These are phyloP conservation scores for Orbilia oligospora DNA, from an alignment of 2,329 filamentous ascomycete species.

Conservation along the genomic window DNA sequence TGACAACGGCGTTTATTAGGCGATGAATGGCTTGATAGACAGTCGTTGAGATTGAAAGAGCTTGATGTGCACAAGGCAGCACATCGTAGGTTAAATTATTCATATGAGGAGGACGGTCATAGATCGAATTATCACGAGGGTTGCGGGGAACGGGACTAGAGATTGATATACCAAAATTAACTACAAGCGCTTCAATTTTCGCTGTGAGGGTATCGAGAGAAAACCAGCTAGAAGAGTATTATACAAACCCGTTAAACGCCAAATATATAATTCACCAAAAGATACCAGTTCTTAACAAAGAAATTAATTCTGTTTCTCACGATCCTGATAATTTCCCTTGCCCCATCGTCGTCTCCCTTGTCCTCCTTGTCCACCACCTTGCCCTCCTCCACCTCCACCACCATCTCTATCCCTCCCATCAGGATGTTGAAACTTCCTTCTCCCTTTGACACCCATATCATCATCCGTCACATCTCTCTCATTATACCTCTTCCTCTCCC, in stretches of 20 bases:
- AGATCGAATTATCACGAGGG: too few relatives aligned
- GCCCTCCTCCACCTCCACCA: slow-evolving; percentile 27
- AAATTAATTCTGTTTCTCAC: slow-evolving; percentile 37
- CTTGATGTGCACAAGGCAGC: slow-evolving; percentile 1
- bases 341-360: slow-evolving; percentile 46
- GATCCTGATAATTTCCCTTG: slow-evolving; percentile 52
- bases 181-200: slow-evolving; percentile 12
- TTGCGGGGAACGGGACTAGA: too few relatives aligned
- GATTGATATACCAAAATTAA: slow-evolving; percentile 9
- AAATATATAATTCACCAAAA: neutral
- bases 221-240: slow-evolving; percentile 9
- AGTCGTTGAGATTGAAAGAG: slow-evolving; percentile 22
- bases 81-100: neutral
- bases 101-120: too few relatives aligned
- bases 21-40: neutral
- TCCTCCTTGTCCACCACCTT: slow-evolving; percentile 17
- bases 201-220: slow-evolving; percentile 29
- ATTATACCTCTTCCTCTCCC: slow-evolving; percentile 73
- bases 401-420: slow-evolving; percentile 48
- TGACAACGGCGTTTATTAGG: neutral
- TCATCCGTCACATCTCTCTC: slow-evolving; percentile 60
- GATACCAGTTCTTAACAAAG: neutral
- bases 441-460: slow-evolving; percentile 59
- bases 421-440: slow-evolving; percentile 59
- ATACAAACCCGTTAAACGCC: slow-evolving; percentile 30